Base-by-base conservation (phyloP, 139 green algal genomes). In the Chlorella sp. region DNA sequence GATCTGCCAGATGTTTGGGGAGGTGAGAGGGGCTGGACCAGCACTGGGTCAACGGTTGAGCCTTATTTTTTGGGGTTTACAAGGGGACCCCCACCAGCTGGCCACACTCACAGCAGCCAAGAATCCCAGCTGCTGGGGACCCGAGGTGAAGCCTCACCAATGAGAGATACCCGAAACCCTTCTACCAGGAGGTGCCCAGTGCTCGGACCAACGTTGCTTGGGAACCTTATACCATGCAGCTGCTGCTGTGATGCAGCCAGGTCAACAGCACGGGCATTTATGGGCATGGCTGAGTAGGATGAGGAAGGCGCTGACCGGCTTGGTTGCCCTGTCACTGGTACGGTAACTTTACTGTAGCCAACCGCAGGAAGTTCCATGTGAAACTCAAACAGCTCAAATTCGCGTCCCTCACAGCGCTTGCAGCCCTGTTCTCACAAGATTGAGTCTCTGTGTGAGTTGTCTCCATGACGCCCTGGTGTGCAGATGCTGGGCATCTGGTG, bases 1-100 rank as follows among this genome's bases (percentile, higher is more conserved):
- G 72, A 93, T 99, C 50, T 95, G 86, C 6, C 95, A 99, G 80
- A 86, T 98, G 80, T 97, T 98, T 86, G 95, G 95, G 2, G 95
- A 99, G 89, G 88, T 93, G 42, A 10, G 42, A 10, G 10, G 42
- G n/a, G n/a, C n/a, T n/a, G n/a, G n/a, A n/a, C 42, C 10, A 26
- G 42, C 42, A 55, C 42, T 17, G 17, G 10, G 42, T 10, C 42
- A 55, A 17, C 42, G 10, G 17, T 17, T 55, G 10, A 10, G 10
- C 42, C 42, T 10, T 17, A 10, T 17, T 55, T 55, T 17, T 55
- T 55, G 10, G 42, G 42, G 42, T 26, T 55, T 17, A 55, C 10
- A 10, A 55, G 42, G 42, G 10, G 10, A 55, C 42, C 42, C 42
- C 42, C 17, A 55, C 17, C 42, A 55, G 42, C 42, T 26, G 42